Evolutionary conservation across 2,329 filamentous ascomycete genomes (phyloP), one percentile per base, ranked within the genome.

Genomic region (Alternaria dauci): DNA sequence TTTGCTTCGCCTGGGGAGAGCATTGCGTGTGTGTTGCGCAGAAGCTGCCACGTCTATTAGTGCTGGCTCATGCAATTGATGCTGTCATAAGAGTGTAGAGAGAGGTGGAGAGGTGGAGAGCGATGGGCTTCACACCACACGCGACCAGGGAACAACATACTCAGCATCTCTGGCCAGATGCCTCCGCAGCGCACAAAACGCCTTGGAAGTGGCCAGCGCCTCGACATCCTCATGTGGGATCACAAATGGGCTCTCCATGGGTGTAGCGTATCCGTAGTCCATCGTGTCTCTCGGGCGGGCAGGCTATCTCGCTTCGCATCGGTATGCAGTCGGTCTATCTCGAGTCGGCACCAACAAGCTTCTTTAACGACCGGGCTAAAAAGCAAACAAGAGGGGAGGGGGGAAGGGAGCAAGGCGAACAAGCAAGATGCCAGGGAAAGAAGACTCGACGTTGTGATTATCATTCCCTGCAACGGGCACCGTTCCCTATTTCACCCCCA

Each of bases 161-260:
- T 79, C 59, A 44, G 77, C 78, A 59, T 79, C 75, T 34, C 73
- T 68, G 1, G 79, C 76, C 8, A 84, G 76, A 63, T 80, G 81
- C 28, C 73, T 69, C 53, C 81, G 73, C 63, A 84, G 66, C 47
- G 83, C 75, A 39, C 67, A 71, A 69, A 84, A 84, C 0, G 80
- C 81, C 48, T 81, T 72, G 7, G 79, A 81, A 14, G 73, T 66
- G 30, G 71, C 69, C 25, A 84, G 68, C 11, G 71, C 68, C 23
- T 79, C 75, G 16, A 81, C 68, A 59, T 83, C 80, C 46, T 82
- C 77, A 61, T 64, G 69, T 57, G 76, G 75, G 59, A 84, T 79
- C 59, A 74, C 65, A 72, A 83, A 83, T 12, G 81, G 81, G 52
- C 79, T 80, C 61, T 71, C 66, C 57, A 55, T 53, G 44, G 69